Evolutionary conservation across 2,329 filamentous ascomycete genomes (phyloP).

Genomic region (Aspergillus nomiae): DNA sequence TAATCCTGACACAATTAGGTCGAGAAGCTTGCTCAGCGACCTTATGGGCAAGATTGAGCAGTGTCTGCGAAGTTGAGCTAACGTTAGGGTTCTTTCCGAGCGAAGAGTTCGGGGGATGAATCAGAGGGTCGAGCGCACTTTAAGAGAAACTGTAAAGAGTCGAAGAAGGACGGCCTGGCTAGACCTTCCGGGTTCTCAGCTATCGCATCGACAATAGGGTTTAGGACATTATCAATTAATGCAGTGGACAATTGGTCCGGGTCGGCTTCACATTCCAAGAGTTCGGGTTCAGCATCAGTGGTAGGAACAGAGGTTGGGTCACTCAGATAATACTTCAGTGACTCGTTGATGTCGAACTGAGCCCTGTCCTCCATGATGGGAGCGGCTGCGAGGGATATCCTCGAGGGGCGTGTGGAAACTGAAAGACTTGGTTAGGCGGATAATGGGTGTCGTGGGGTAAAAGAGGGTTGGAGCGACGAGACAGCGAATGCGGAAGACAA

Average conservation of each 20-base stretch:
- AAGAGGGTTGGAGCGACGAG: conserved; percentile 5
- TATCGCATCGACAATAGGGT: conserved; percentile 89
- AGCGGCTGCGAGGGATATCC: conserved; percentile 20
- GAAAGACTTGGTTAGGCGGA: not conserved
- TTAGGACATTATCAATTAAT: conserved; percentile 81
- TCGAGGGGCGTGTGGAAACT: conserved; percentile 14
- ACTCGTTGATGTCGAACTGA: conserved; percentile 93
- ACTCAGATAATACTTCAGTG: conserved; percentile 94
- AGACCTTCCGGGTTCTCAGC: conserved; percentile 91
- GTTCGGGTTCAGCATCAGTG: conserved; percentile 77
- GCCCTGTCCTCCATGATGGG: conserved; percentile 68
- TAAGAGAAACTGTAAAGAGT: conserved; percentile 91
- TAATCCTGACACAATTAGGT: conserved; percentile 82
- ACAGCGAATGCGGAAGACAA: conserved; percentile 14
- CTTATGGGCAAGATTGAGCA: conserved; percentile 76
- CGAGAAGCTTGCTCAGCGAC: conserved; percentile 88
- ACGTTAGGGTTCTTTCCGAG: conserved; percentile 53
- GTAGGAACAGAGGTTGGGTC: conserved; percentile 83
- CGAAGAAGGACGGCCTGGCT: conserved; percentile 74
- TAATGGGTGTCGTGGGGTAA: not conserved
- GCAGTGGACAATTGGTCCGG: conserved; percentile 77
- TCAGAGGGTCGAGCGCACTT: conserved; percentile 76
- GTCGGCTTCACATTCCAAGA: conserved; percentile 91
- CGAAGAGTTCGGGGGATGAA: conserved; percentile 33
- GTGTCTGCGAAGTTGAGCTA: conserved; percentile 74